These are phyloP conservation scores for Candida methanosorbosa DNA, from an alignment of 805 yeast genomes.

Conservation along the genomic window DNA sequence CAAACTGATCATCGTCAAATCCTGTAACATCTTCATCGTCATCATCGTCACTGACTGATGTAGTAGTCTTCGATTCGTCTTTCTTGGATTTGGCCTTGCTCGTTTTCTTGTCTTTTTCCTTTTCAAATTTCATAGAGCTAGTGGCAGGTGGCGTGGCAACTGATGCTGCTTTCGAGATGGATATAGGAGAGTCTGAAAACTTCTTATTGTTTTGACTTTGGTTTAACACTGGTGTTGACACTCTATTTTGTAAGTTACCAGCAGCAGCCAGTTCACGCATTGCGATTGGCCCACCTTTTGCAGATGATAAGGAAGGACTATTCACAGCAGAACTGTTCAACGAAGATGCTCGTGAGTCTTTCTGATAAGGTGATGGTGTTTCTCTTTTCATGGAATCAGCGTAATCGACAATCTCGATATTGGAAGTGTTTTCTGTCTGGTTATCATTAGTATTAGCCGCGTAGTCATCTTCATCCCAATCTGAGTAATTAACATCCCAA, in stretches of 20 bases:
- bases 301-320: background rate
- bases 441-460: background rate
- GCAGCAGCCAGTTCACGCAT: conserved; percentile 12
- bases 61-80: no score
- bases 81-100: no score
- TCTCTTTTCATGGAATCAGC: no score
- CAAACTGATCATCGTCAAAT: conserved; percentile 17
- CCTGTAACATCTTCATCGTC: conserved; percentile 8
- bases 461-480: conserved; percentile 16
- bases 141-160: background rate
- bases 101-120: background rate
- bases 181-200: no score
- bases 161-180: background rate
- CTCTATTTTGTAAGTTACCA: conserved; percentile 8
- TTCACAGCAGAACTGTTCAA: no score
- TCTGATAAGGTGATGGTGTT: no score
- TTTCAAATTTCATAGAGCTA: background rate
- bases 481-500: conserved; percentile 14
- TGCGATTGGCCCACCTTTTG: conserved; percentile 7
- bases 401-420: no score
- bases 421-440: background rate
- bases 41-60: no score
- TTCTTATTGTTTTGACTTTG: no score
- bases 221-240: background rate
- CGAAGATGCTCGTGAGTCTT: no score